Conservation (phyloP, 768 basidiomycete species). For the Podaxis sp. region DNA sequence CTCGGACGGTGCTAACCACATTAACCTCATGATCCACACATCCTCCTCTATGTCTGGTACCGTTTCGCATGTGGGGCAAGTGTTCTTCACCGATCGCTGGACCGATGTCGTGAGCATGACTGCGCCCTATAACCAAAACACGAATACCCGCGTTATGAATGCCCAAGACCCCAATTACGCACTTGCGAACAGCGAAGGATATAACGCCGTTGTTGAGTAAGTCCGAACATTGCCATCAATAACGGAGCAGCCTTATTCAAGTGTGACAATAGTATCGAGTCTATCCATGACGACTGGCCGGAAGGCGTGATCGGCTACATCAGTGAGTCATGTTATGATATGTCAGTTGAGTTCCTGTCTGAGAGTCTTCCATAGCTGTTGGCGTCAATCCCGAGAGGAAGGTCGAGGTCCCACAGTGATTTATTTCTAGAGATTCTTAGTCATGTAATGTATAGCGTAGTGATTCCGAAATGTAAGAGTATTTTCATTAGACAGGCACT, state of each 20-base stretch:
- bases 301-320: slow-evolving; percentile 28
- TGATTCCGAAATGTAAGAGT: neutral
- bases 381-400: slow-evolving; percentile 25
- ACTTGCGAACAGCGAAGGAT: slow-evolving; percentile 23
- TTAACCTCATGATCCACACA: slow-evolving; percentile 33
- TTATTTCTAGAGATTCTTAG: neutral
- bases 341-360: neutral
- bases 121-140: slow-evolving; percentile 28
- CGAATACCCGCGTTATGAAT: slow-evolving; percentile 27
- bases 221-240: neutral
- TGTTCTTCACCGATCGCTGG: slow-evolving; percentile 35
- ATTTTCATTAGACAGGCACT: neutral
- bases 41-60: slow-evolving; percentile 28
- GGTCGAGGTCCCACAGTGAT: slow-evolving; percentile 5
- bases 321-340: slow-evolving; percentile 18
- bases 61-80: slow-evolving; percentile 33
- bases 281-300: slow-evolving; percentile 30
- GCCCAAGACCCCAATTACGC: slow-evolving; percentile 27
- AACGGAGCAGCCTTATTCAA: neutral
- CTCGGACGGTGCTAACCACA: slow-evolving; percentile 32
- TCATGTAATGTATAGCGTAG: neutral
- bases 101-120: slow-evolving; percentile 27
- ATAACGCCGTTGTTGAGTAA: slow-evolving; percentile 28
- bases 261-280: slow-evolving; percentile 21
- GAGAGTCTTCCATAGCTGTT: slow-evolving; percentile 21